These are phyloP conservation scores for Calonectria ilicicola DNA, from an alignment of 2,329 filamentous ascomycete genomes.

Conservation along the genomic window DNA sequence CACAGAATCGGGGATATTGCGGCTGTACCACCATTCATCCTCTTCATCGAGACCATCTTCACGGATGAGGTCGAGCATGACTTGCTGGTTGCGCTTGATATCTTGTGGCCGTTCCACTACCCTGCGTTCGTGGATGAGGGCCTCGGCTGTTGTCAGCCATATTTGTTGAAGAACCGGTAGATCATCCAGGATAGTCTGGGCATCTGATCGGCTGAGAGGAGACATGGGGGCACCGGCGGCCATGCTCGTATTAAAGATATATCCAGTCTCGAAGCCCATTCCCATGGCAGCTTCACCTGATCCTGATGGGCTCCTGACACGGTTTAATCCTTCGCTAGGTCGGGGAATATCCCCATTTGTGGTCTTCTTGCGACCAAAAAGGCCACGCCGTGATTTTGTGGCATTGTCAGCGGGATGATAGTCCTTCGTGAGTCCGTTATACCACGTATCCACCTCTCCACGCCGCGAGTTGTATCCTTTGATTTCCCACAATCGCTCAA, in stretches of 20 bases:
- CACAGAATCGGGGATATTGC: conserved; percentile 64
- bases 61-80: conserved; percentile 73
- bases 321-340: conserved; percentile 40
- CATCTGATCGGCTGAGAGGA: conserved; percentile 62
- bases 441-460: conserved; percentile 71
- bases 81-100: conserved; percentile 72
- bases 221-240: conserved; percentile 73
- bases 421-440: conserved; percentile 62
- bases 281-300: conserved; percentile 45
- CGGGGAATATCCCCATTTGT: conserved; percentile 45
- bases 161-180: conserved; percentile 70
- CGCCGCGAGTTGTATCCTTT: conserved; percentile 73
- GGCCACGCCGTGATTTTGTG: conserved; percentile 63
- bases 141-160: conserved; percentile 73
- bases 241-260: conserved; percentile 70
- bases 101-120: conserved; percentile 70
- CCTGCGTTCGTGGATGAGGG: conserved; percentile 68
- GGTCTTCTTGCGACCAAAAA: conserved; percentile 71
- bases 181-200: conserved; percentile 64
- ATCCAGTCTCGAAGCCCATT: conserved; percentile 50
- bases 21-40: conserved; percentile 73
- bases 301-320: conserved; percentile 41
- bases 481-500: conserved; percentile 74
- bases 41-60: conserved; percentile 70
- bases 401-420: conserved; percentile 48